A percentile compares a stretch with the other conserved stretches of the same genome.
Conservation (phyloP, 495 filamentous ascomycete genomes). For the Xanthoparmelia taractica region DNA sequence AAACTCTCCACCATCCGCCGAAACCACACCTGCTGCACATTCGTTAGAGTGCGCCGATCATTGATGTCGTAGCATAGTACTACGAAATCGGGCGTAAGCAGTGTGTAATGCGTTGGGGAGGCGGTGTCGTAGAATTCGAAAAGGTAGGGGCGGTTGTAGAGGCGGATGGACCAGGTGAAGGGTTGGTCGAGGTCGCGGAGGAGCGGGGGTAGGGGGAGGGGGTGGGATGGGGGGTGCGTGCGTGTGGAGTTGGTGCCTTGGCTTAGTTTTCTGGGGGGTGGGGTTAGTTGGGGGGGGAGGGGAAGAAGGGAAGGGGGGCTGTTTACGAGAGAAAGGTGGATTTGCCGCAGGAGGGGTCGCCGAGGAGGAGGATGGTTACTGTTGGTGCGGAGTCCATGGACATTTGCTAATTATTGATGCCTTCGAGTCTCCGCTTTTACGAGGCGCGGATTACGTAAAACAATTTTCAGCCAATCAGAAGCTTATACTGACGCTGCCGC, state of each 20-base stretch:
- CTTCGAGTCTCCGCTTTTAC: not conserved
- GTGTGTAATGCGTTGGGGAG: slow-evolving; percentile 63
- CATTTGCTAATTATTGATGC: not conserved
- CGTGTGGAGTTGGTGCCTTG: slow-evolving; percentile 34
- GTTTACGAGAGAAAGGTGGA: slow-evolving; percentile 84
- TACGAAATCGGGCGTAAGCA: slow-evolving; percentile 62
- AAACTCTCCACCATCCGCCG: slow-evolving; percentile 58
- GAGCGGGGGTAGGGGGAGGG: slow-evolving; percentile 36
- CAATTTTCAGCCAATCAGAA: not conserved
- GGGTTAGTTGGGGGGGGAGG: not conserved
- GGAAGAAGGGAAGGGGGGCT: slow-evolving; percentile 4
- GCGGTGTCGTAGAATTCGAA: slow-evolving; percentile 76
- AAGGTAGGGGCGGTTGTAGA: slow-evolving; percentile 47
- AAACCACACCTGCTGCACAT: slow-evolving; percentile 61
- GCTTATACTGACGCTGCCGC: not conserved
- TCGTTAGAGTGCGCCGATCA: slow-evolving; percentile 54
- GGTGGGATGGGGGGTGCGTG: slow-evolving; percentile 35
- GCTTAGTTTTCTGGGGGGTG: slow-evolving; percentile 39
- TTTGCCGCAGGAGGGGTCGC: slow-evolving; percentile 76
- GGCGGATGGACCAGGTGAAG: slow-evolving; percentile 49
- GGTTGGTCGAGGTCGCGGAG: slow-evolving; percentile 76
- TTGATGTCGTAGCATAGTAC: slow-evolving; percentile 78
- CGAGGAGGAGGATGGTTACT: slow-evolving; percentile 68
- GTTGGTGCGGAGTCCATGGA: slow-evolving; percentile 29
- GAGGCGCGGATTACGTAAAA: not conserved